Conservation (phyloP, 495 filamentous ascomycete species). For the Polyplosphaeria fusca region DNA sequence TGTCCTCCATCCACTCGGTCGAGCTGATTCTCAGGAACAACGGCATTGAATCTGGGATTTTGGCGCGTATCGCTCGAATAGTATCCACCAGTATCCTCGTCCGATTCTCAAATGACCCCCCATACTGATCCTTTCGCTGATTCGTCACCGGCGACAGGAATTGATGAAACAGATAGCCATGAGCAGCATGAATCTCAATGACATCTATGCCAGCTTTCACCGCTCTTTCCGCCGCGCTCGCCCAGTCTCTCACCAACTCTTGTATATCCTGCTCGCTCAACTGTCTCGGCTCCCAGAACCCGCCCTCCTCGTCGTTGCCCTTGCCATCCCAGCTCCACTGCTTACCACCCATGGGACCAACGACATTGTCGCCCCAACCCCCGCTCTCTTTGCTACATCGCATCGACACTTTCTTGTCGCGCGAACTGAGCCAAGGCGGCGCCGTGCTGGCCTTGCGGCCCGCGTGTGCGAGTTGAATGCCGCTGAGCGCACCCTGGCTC, state of each 20-base stretch:
- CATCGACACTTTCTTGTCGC: slow-evolving; percentile 32
- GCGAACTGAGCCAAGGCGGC: slow-evolving; percentile 58
- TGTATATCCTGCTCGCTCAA: slow-evolving; percentile 59
- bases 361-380: slow-evolving; percentile 62
- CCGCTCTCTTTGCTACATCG: slow-evolving; percentile 53
- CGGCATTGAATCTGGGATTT: slow-evolving; percentile 33
- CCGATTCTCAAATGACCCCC: slow-evolving; percentile 46
- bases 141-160: slow-evolving; percentile 44
- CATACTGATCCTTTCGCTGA: slow-evolving; percentile 45
- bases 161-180: slow-evolving; percentile 42
- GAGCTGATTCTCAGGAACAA: slow-evolving; percentile 43
- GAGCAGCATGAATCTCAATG: slow-evolving; percentile 56
- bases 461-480: slow-evolving; percentile 73
- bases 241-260: slow-evolving; percentile 55
- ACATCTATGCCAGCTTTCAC: slow-evolving; percentile 57
- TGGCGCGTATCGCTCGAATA: slow-evolving; percentile 30
- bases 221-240: slow-evolving; percentile 53
- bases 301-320: slow-evolving; percentile 34
- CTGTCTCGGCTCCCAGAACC: slow-evolving; percentile 46
- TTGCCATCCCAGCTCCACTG: slow-evolving; percentile 48
- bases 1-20: slow-evolving; percentile 49
- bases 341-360: slow-evolving; percentile 46
- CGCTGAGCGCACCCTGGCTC: slow-evolving; percentile 65
- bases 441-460: slow-evolving; percentile 71
- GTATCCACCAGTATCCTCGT: slow-evolving; percentile 41